Percentiles rank a stretch among this genome's conserved stretches.
These are phyloP conservation scores for Laguncularia racemosa DNA, from an alignment of 345 rosid species.

Conservation along the genomic window DNA sequence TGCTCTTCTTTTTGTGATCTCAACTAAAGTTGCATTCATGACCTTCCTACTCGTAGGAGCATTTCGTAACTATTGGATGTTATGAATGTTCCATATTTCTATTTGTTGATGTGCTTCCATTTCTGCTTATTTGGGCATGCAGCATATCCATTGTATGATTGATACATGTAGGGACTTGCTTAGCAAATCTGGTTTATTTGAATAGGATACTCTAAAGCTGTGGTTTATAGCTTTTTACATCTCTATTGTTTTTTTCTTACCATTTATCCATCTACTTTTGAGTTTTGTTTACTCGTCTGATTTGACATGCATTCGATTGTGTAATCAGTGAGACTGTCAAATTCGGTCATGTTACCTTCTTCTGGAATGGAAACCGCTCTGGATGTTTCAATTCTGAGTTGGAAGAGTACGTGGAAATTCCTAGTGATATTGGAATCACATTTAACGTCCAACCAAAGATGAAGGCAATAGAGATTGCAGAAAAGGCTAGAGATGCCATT, in stretches of 20 bases:
- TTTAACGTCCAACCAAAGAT: conserved; percentile 90
- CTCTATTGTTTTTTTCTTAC: background rate
- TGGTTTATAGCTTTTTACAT: background rate
- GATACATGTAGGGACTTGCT: too few relatives aligned
- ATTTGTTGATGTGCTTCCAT: too few relatives aligned
- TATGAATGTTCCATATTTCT: too few relatives aligned
- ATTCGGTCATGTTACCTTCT: conserved; percentile 95
- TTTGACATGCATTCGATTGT: background rate
- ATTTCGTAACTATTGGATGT: background rate
- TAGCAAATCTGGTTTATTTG: too few relatives aligned
- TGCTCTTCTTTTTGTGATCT: background rate
- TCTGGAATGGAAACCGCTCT: conserved; percentile 98
- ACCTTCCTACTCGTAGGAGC: background rate
- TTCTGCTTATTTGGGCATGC: too few relatives aligned
- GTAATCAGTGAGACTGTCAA: conserved; percentile 80
- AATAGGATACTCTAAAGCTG: too few relatives aligned
- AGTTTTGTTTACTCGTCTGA: background rate
- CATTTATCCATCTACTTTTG: background rate
- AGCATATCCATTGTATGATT: too few relatives aligned
- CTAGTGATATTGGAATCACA: conserved; percentile 87
- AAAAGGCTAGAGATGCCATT: conserved; percentile 82
- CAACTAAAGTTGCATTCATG: background rate
- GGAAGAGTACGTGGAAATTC: conserved; percentile 93
- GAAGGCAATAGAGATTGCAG: conserved; percentile 89
- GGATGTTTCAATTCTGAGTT: conserved; percentile 64